Base-by-base conservation (phyloP, 2,329 filamentous ascomycete genomes). In the Rugonectria rugulosa region DNA sequence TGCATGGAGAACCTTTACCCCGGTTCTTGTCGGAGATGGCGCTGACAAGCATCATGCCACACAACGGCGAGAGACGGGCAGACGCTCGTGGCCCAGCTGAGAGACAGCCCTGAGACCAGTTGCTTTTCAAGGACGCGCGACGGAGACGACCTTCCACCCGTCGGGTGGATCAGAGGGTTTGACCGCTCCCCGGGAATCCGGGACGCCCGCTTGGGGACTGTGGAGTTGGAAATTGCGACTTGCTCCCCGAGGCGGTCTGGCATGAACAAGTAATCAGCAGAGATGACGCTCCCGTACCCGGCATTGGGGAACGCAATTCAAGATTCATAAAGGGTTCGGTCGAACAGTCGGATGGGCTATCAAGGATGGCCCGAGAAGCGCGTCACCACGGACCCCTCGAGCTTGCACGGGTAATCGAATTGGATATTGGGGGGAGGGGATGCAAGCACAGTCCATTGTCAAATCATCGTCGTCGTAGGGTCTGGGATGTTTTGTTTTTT, bases 241-340 rank as follows among this genome's bases (percentile, higher is more conserved):
- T 31, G 34, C 40, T 24, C 32, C 50, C 41, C 43, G 53, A 58
- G 45, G 43, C 34, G 43, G 44, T 37, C 40, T 45, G 55, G 50
- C 61, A 66, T 66, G 52, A 65, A 63, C 40, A 53, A 56, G 57
- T 52, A 65, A 65, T 60, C 53, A 59, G 47, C 48, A 52, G 40
- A 43, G 54, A 59, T 61, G 56, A 55, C 56, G 49, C 49, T 27
- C 17, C 48, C 20, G 53, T 19, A 38, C 32, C 19, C 42, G 46
- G 41, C 41, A 56, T 50, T 42, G 41, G 34, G 24, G n/a, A 26
- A n/a, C 23, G 46, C 46, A 40, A 56, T 56, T 50, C 26, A 17
- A 34, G 34, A 34, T 34, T 40, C 21, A 24, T 23, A 17, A n/a
- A n/a, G 12, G 41, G 29, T 41, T 24, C 15, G 32, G 47, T 46